Percentiles rank a stretch among this genome's conserved stretches.
phyloP scores from a whole-genome alignment of 2,329 filamentous ascomycete genomes.

The Paecilomyces sp. region DNA sequence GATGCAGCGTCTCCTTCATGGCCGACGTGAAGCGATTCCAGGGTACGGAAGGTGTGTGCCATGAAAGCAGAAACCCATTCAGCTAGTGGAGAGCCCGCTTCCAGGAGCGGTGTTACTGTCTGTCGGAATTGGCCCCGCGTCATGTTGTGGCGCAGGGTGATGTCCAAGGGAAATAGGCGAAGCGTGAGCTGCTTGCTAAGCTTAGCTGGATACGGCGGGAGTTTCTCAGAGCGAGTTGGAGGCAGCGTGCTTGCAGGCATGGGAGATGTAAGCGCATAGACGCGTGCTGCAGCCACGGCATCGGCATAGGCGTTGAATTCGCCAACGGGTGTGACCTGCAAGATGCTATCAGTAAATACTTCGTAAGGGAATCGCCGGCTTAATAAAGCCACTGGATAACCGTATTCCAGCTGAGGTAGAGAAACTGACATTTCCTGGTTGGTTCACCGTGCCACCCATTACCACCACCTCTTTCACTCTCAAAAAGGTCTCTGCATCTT shows the following conservation, averaged over 20 bases:
- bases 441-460: conserved; percentile 83
- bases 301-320: conserved; percentile 98
- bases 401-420: not conserved
- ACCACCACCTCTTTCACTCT: conserved; percentile 84
- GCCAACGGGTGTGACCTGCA: conserved; percentile 61
- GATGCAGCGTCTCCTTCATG: conserved; percentile 43
- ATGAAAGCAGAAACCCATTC: conserved; percentile 68
- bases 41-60: conserved; percentile 61
- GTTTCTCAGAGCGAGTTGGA: conserved; percentile 42
- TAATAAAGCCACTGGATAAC: conserved; percentile 27
- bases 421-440: conserved; percentile 67
- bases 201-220: conserved; percentile 57
- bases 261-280: conserved; percentile 69
- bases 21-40: conserved; percentile 55
- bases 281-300: conserved; percentile 64
- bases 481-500: conserved; percentile 84
- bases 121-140: conserved; percentile 53
- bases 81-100: conserved; percentile 63
- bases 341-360: not conserved
- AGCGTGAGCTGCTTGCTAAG: conserved; percentile 60
- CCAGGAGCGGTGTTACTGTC: conserved; percentile 49
- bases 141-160: conserved; percentile 65
- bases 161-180: conserved; percentile 68
- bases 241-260: conserved; percentile 76
- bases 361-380: not conserved